These are phyloP conservation scores for Tetracladium marchalianum DNA, from an alignment of 495 filamentous ascomycete genomes.

Conservation along the genomic window DNA sequence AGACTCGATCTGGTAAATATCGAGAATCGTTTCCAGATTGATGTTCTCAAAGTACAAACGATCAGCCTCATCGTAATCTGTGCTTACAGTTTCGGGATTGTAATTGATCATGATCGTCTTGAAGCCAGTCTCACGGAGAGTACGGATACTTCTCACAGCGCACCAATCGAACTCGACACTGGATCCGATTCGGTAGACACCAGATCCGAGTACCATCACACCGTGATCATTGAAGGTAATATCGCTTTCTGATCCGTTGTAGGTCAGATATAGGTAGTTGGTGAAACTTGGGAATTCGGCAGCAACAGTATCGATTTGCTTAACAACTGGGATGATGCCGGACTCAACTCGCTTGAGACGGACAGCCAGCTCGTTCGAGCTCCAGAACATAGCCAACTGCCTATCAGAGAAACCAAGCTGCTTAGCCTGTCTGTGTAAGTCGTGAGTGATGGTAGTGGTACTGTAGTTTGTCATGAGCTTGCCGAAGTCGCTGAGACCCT, in stretches of 20 bases:
- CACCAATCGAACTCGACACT: slow-evolving; percentile 99
- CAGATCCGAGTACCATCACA: slow-evolving; percentile 90
- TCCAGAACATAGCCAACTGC: slow-evolving; percentile 88
- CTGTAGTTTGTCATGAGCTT: slow-evolving; percentile 64
- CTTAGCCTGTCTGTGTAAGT: slow-evolving; percentile 72
- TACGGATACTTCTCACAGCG: slow-evolving; percentile 91
- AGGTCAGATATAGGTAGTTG: slow-evolving; percentile 96
- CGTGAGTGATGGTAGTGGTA: slow-evolving; percentile 52
- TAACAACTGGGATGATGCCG: slow-evolving; percentile 79
- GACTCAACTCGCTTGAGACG: slow-evolving; percentile 71
- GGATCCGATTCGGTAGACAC: slow-evolving; percentile 95
- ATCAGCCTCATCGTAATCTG: slow-evolving; percentile 96
- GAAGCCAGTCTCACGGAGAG: slow-evolving; percentile 73
- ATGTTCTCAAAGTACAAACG: slow-evolving; percentile 96
- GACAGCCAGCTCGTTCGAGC: slow-evolving; percentile 83
- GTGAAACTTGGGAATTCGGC: slow-evolving; percentile 93
- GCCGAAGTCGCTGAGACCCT: slow-evolving; percentile 81
- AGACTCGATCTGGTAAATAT: slow-evolving; percentile 87
- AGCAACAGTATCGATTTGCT: slow-evolving; percentile 97
- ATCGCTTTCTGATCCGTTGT: slow-evolving; percentile 85
- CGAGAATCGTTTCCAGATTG: slow-evolving; percentile 84
- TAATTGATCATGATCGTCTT: slow-evolving; percentile 99
- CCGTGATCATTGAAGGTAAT: slow-evolving; percentile 78
- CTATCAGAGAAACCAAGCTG: slow-evolving; percentile 88
- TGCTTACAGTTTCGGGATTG: slow-evolving; percentile 90